Conservation (phyloP, 805 yeast species). For the Ogataea methylovora region DNA sequence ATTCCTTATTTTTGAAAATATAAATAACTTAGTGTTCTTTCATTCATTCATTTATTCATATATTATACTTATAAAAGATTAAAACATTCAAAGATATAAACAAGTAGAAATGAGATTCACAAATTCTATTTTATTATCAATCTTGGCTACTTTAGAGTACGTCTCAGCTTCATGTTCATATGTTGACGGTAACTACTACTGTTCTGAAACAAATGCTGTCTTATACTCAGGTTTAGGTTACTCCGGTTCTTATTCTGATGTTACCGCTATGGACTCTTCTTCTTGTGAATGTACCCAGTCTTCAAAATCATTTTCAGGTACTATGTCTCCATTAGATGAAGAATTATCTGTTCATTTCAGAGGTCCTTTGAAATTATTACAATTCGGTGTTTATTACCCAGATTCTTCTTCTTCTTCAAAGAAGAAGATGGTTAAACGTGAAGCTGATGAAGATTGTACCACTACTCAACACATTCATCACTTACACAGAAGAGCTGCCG, state of each 20-base stretch:
- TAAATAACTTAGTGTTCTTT: neutral
- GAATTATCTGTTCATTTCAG: conserved; percentile 85
- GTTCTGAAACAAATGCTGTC: conserved; percentile 56
- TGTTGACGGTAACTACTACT: conserved; percentile 76
- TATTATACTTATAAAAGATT: neutral
- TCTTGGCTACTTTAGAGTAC: conserved; percentile 14
- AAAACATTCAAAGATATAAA: too few relatives aligned
- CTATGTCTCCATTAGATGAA: conserved; percentile 74
- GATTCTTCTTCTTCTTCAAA: conserved; percentile 31
- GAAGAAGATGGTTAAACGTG: conserved; percentile 25
- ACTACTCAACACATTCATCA: conserved; percentile 39
- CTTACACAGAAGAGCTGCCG: conserved; percentile 53
- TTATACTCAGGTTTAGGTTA: conserved; percentile 63
- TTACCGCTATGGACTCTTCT: conserved; percentile 57
- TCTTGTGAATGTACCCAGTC: conserved; percentile 66
- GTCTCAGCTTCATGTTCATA: conserved; percentile 21
- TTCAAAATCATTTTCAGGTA: conserved; percentile 55
- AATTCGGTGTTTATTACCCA: conserved; percentile 88
- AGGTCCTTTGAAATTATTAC: conserved; percentile 74
- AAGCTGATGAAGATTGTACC: conserved; percentile 36
- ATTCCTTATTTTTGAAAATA: neutral
- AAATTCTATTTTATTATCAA: conserved; percentile 12
- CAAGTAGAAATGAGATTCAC: conserved; percentile 16
- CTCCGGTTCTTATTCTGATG: conserved; percentile 69
- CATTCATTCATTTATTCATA: neutral